These are phyloP conservation scores for Beta corolliflora DNA, from an alignment of 179 eudicot species.

Conservation along the genomic window DNA sequence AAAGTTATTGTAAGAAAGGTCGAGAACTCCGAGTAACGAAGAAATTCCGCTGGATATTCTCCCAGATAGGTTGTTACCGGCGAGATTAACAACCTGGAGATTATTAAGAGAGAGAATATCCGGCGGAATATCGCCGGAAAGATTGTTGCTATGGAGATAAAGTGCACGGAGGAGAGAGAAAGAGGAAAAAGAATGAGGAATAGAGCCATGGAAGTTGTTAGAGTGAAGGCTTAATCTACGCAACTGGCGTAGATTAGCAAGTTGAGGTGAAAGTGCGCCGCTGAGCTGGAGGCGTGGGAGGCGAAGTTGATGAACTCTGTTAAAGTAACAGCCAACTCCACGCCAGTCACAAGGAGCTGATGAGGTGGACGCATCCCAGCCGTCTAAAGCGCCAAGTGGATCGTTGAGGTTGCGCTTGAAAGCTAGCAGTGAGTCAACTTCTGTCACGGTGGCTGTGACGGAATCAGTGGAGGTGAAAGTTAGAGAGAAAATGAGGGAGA, in stretches of 20 bases:
- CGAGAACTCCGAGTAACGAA: slow-evolving; percentile 38
- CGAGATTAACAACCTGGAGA: slow-evolving; percentile 51
- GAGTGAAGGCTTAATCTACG: slow-evolving; percentile 57
- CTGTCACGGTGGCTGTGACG: slow-evolving; percentile 24
- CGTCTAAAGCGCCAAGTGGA: slow-evolving; percentile 54
- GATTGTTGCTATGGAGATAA: slow-evolving; percentile 52
- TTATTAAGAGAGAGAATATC: slow-evolving; percentile 34
- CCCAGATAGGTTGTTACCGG: slow-evolving; percentile 54
- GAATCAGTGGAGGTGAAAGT: neutral
- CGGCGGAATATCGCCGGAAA: slow-evolving; percentile 55
- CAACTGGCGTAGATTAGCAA: slow-evolving; percentile 46
- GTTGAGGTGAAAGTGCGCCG: slow-evolving; percentile 37
- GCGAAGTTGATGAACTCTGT: slow-evolving; percentile 48
- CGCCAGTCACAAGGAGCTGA: slow-evolving; percentile 79
- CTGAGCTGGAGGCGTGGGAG: slow-evolving; percentile 55
- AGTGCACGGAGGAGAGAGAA: slow-evolving; percentile 46
- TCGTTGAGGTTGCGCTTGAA: slow-evolving; percentile 44
- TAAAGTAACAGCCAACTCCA: slow-evolving; percentile 44
- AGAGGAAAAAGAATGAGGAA: slow-evolving; percentile 36
- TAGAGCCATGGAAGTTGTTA: slow-evolving; percentile 41
- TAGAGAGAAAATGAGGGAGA: neutral
- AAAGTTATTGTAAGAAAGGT: slow-evolving; percentile 48
- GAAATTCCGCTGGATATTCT: slow-evolving; percentile 35
- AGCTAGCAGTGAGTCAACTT: slow-evolving; percentile 40
- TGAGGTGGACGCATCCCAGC: slow-evolving; percentile 58